Evolutionary conservation across 108 stramenopile genomes (phyloP).

Genomic region (Nitzschia sp.): DNA sequence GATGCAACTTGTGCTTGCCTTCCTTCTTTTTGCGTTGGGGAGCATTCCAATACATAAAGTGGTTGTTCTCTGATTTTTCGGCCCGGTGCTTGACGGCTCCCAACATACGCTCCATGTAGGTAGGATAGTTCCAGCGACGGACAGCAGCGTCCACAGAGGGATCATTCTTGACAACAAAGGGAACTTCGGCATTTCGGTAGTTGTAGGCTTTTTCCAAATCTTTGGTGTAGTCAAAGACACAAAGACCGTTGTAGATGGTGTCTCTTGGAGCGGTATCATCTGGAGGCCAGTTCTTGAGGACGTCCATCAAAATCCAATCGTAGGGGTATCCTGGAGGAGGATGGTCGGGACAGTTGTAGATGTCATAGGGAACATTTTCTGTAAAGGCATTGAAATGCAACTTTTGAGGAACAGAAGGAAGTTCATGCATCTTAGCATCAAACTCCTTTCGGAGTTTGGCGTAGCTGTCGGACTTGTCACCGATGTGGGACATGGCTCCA

Average conservation of each 20-base stretch:
- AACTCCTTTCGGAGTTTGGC: slow-evolving; percentile 48
- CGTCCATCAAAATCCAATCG: slow-evolving; percentile 58
- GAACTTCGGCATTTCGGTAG: slow-evolving; percentile 89
- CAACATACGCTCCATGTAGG: slow-evolving; percentile 74
- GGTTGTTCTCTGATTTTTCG: slow-evolving; percentile 86
- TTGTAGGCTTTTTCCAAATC: slow-evolving; percentile 77
- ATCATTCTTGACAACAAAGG: slow-evolving; percentile 94
- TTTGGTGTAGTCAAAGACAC: slow-evolving; percentile 81
- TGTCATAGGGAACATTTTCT: slow-evolving; percentile 10
- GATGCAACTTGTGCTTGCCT: slow-evolving; percentile 23
- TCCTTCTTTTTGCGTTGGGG: background rate
- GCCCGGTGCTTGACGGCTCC: slow-evolving; percentile 59
- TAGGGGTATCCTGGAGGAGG: slow-evolving; percentile 76
- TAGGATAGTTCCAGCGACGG: slow-evolving; percentile 84
- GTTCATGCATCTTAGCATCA: slow-evolving; percentile 11
- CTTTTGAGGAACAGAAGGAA: background rate
- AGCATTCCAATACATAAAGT: slow-evolving; percentile 93
- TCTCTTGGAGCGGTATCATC: slow-evolving; percentile 39
- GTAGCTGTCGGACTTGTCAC: slow-evolving; percentile 58
- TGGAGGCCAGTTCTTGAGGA: slow-evolving; percentile 59
- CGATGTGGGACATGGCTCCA: slow-evolving; percentile 53
- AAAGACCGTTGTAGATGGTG: slow-evolving; percentile 69
- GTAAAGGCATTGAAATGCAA: background rate
- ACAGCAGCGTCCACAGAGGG: slow-evolving; percentile 78
- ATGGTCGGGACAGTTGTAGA: slow-evolving; percentile 74